Percentiles rank a stretch among this genome's conserved stretches.
Evolutionary conservation across 164 flowering plant genomes (phyloP).

Genomic region (Berberis vulgaris): DNA sequence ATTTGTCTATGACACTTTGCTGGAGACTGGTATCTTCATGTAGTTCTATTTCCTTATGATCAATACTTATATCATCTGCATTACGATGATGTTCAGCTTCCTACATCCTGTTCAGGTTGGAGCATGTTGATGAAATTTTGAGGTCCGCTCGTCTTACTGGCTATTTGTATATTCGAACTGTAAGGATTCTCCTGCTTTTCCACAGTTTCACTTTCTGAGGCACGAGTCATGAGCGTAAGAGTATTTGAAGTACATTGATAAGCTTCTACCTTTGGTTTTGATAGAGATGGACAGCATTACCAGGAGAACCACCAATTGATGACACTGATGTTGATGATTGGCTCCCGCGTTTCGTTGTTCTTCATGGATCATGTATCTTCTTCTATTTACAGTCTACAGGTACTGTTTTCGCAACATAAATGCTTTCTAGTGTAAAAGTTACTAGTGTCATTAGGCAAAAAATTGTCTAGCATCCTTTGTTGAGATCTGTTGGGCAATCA

Average conservation of each 20-base stretch:
- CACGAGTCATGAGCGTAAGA: not conserved
- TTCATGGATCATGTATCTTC: conserved; percentile 85
- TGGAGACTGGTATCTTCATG: too few species aligned
- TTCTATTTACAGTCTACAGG: conserved; percentile 71
- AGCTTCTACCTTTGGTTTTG: conserved; percentile 1
- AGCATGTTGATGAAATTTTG: conserved; percentile 75
- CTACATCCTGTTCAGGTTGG: conserved; percentile 48
- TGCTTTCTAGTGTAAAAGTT: not conserved
- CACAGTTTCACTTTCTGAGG: not conserved
- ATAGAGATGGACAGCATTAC: conserved; percentile 86
- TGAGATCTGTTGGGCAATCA: too few species aligned
- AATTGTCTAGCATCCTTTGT: too few species aligned
- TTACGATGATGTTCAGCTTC: conserved; percentile 3
- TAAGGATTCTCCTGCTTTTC: conserved; percentile 17
- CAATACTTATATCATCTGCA: not conserved
- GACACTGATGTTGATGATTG: conserved; percentile 94
- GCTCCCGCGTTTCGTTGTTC: conserved; percentile 92
- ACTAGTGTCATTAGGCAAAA: not conserved
- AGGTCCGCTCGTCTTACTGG: conserved; percentile 84
- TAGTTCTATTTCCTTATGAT: too few species aligned
- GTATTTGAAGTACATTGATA: too few species aligned
- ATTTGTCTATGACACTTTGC: too few species aligned
- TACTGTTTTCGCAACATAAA: conserved; percentile 9
- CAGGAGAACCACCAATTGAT: conserved; percentile 91
- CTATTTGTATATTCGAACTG: conserved; percentile 73